These are phyloP conservation scores for Kickxella alabastrina DNA, from an alignment of 192 early-diverging fungal genomes.

Conservation along the genomic window DNA sequence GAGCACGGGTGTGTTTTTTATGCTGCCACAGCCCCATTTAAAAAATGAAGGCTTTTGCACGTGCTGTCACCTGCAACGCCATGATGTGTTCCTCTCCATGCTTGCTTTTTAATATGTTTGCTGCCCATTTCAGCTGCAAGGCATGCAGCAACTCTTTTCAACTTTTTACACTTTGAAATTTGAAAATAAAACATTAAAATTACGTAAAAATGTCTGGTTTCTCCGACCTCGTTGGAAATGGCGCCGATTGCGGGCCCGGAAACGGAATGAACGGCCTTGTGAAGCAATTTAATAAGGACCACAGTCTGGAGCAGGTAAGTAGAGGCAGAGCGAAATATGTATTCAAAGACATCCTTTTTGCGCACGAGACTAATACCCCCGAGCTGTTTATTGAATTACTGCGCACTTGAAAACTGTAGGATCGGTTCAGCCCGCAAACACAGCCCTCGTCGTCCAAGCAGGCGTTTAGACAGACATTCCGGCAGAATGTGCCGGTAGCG, in stretches of 20 bases:
- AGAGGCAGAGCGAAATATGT: neutral
- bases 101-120: neutral
- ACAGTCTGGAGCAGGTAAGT: constrained; percentile 74
- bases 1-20: too few relatives aligned
- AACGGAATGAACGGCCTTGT: constrained; percentile 74
- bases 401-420: too few relatives aligned
- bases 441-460: constrained; percentile 43
- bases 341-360: too few relatives aligned
- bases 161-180: neutral
- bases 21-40: too few relatives aligned
- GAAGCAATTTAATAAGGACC: constrained; percentile 77
- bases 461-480: constrained; percentile 42
- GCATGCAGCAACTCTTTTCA: neutral
- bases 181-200: neutral
- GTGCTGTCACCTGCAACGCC: too few relatives aligned
- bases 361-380: too few relatives aligned
- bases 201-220: constrained; percentile 53
- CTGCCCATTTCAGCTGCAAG: neutral
- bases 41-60: too few relatives aligned
- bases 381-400: too few relatives aligned
- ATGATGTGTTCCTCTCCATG: too few relatives aligned
- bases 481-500: constrained; percentile 23
- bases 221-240: constrained; percentile 58
- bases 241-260: constrained; percentile 71
- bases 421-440: constrained; percentile 24